Evolutionary conservation across 2,329 filamentous ascomycete species (phyloP), one percentile per base, ranked within the genome.

Genomic region (Chalaropsis ovoidea): DNA sequence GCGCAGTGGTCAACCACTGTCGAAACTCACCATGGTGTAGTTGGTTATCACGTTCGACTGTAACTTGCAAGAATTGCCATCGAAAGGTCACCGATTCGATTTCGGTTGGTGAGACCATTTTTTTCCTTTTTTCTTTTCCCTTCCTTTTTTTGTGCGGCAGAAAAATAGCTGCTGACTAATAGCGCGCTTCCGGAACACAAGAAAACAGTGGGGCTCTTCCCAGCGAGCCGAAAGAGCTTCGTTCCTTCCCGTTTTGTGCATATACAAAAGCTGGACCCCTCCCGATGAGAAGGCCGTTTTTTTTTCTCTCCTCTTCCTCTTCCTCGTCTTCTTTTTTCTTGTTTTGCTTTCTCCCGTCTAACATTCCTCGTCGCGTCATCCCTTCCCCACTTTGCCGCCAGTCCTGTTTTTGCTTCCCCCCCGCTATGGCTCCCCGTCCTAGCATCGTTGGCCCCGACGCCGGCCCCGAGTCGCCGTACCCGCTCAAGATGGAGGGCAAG

Each of bases 391-490:
- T 31, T 2, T 45, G 7, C 13, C 42, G 4, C 15, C 27, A 11
- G 6, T 62, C 13, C 42, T 43, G 10, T 61, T 17, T 22, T 17
- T 22, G 41, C 19, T 27, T 43, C 41, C 24, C n/a, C 41, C 24
- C n/a, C 45, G 27, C 61, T 5, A 52, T 63, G 45, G 31, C 62
- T 39, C 19, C 65, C 45, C 65, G 90, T 68, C 86, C 89, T 60
- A 78, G 81, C 63, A 82, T 94, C 70, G 84, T 90, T 67, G 93
- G 93, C 65, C 80, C 86, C 8, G 84, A 89, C 54, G 75, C 78
- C 47, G 90, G 90, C 2, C 93, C 93, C 13, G 80, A 85, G 71
- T 63, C 83, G 5, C 94, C 94, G 0, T 97, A 86, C 75, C 94
- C 94, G 0, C 81, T 96, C 71, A 84, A 82, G 70, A 86, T 97